phyloP scores from a whole-genome alignment of 2,329 filamentous ascomycete species.

The Trichoderma guizhouense region DNA sequence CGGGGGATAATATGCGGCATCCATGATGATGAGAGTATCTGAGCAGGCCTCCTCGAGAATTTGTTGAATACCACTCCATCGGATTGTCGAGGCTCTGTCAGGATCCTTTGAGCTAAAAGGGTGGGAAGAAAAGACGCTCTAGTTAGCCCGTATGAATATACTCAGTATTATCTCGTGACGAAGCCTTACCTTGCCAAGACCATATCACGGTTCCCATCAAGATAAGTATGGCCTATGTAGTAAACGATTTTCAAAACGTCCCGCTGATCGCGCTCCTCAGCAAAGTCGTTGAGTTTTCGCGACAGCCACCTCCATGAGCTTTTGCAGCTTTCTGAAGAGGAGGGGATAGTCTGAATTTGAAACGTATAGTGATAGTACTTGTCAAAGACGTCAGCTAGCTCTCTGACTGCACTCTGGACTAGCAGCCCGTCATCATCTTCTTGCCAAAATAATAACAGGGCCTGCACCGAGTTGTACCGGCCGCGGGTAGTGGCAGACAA shows the following conservation, averaged over 20 bases:
- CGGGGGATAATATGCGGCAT: conserved; percentile 56
- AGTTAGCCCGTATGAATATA: background rate
- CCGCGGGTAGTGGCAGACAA: conserved; percentile 48
- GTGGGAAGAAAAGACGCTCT: background rate
- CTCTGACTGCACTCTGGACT: conserved; percentile 42
- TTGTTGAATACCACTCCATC: conserved; percentile 56
- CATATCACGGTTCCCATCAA: conserved; percentile 56
- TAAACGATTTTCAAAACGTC: conserved; percentile 58
- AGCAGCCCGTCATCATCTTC: conserved; percentile 47
- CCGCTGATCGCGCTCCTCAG: conserved; percentile 51
- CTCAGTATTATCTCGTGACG: background rate
- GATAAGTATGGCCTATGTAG: conserved; percentile 53
- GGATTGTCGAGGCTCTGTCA: conserved; percentile 45
- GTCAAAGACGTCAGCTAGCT: conserved; percentile 49
- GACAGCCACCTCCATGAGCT: conserved; percentile 54
- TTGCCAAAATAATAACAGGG: conserved; percentile 55
- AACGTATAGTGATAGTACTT: conserved; percentile 51
- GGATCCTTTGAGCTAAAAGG: conserved; percentile 45
- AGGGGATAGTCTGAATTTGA: conserved; percentile 49
- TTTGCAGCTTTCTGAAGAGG: conserved; percentile 44
- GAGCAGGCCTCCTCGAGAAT: conserved; percentile 54
- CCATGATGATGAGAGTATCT: conserved; percentile 57
- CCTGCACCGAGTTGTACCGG: conserved; percentile 52
- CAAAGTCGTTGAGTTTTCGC: conserved; percentile 49
- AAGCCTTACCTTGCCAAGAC: conserved; percentile 50